These are phyloP conservation scores for Mycena kentingensis DNA, from an alignment of 768 basidiomycete genomes.

Conservation along the genomic window DNA sequence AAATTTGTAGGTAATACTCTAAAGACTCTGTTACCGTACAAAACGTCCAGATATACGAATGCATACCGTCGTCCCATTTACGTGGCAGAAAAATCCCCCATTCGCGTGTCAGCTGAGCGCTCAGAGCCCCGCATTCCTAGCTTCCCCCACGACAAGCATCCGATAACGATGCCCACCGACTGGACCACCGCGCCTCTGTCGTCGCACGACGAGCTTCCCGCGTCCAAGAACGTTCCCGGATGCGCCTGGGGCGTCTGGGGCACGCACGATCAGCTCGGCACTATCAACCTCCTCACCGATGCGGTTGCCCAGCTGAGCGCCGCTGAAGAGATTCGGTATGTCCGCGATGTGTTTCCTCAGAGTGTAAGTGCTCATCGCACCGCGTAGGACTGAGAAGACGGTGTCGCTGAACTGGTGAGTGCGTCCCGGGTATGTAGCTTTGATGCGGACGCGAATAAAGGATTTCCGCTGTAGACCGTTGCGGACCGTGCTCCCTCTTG, in stretches of 20 bases:
- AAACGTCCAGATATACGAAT: too few relatives aligned
- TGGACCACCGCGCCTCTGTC: constrained; percentile 6
- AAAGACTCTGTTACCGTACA: too few relatives aligned
- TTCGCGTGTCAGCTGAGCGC: too few relatives aligned
- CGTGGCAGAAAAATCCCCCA: too few relatives aligned
- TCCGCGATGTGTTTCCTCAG: constrained; percentile 18
- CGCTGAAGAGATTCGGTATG: constrained; percentile 57
- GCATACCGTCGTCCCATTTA: too few relatives aligned
- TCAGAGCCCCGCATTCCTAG: background rate
- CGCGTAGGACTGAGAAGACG: constrained; percentile 50
- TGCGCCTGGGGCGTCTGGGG: constrained; percentile 77
- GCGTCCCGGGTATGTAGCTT: background rate
- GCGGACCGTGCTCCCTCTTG: too few relatives aligned
- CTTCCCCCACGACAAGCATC: background rate
- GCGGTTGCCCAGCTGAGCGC: constrained; percentile 59
- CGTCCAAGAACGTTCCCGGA: constrained; percentile 59
- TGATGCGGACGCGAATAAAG: background rate
- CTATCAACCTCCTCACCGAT: constrained; percentile 64
- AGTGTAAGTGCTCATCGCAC: background rate
- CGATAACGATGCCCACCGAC: constrained; percentile 5
- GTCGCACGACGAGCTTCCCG: constrained; percentile 33
- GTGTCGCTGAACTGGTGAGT: constrained; percentile 67
- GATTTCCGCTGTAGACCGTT: constrained; percentile 54
- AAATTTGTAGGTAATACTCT: too few relatives aligned
- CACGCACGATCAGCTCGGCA: constrained; percentile 65